A percentile compares a stretch with the other conserved stretches of the same genome.
Evolutionary conservation across 306 rosid species (phyloP).

Genomic region (Lotus japonicus): DNA sequence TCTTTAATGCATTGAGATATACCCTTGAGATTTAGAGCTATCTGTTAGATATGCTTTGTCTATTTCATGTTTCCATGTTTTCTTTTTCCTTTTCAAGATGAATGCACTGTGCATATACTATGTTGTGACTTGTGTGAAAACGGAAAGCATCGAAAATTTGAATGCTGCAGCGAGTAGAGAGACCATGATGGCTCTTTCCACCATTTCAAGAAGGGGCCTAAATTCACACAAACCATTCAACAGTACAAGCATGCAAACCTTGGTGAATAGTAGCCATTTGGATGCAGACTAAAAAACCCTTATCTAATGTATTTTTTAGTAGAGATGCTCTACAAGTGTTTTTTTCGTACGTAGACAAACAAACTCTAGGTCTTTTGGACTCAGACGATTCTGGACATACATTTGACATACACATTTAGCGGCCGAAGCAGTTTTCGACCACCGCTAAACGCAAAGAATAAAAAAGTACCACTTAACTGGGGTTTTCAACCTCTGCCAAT

Average conservation of each 20-base stretch:
- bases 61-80: slow-evolving; percentile 11
- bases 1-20: slow-evolving; percentile 19
- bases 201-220: slow-evolving; percentile 8
- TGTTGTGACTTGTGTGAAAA: background rate
- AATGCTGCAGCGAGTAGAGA: slow-evolving; percentile 19
- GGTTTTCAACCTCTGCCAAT: no score
- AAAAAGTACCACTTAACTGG: no score
- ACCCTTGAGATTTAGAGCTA: slow-evolving; percentile 21
- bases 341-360: no score
- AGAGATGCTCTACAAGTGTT: no score
- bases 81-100: background rate
- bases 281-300: no score
- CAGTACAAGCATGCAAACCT: slow-evolving; percentile 14
- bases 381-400: no score
- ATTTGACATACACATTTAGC: no score
- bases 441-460: no score
- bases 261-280: no score
- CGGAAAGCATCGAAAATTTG: slow-evolving; percentile 13
- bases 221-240: background rate
- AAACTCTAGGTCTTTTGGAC: no score
- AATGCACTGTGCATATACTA: background rate
- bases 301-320: no score
- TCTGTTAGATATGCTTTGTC: slow-evolving; percentile 19
- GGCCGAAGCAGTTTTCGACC: no score
- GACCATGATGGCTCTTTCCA: slow-evolving; percentile 26